Evolutionary conservation across 2,329 filamentous ascomycete genomes (phyloP).

Genomic region (Didymella glomerata): DNA sequence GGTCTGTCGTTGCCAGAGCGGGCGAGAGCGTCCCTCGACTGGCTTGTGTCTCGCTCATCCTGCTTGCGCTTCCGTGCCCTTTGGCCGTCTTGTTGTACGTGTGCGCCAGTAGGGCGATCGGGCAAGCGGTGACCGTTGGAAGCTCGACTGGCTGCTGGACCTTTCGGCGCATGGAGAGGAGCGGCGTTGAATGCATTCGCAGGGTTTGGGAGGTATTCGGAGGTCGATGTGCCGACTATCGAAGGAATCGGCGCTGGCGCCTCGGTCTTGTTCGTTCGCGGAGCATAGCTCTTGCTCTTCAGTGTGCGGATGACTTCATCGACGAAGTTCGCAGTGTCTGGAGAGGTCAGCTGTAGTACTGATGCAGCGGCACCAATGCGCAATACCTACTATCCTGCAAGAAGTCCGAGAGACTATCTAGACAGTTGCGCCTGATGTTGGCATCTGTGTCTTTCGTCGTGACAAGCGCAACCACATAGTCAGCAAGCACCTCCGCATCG

Average conservation of each 20-base stretch:
- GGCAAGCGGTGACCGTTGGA: conserved; percentile 21
- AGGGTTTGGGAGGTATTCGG: conserved; percentile 30
- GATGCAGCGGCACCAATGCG: conserved; percentile 5
- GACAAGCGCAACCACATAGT: conserved; percentile 82
- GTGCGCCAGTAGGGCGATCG: conserved; percentile 24
- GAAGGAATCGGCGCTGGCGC: conserved; percentile 36
- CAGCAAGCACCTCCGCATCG: conserved; percentile 81
- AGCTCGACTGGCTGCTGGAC: conserved; percentile 30
- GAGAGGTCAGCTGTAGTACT: conserved; percentile 19
- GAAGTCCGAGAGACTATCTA: conserved; percentile 78
- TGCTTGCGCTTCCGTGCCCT: conserved; percentile 64
- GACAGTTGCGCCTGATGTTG: conserved; percentile 72
- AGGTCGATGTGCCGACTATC: conserved; percentile 33
- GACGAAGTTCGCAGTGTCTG: conserved; percentile 70
- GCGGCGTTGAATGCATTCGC: conserved; percentile 32
- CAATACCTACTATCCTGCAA: conserved; percentile 68
- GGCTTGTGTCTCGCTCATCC: conserved; percentile 62
- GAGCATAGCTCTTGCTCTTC: conserved; percentile 59
- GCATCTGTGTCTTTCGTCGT: conserved; percentile 68
- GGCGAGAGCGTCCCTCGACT: conserved; percentile 52
- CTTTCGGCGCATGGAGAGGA: conserved; percentile 35
- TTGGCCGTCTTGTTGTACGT: conserved; percentile 25
- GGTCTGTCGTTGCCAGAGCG: conserved; percentile 52
- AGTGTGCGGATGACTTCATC: conserved; percentile 75
- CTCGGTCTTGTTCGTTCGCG: conserved; percentile 40